These are phyloP conservation scores for Aegilops speltoides DNA, from an alignment of 176 grass and related monocot genomes.

Conservation along the genomic window DNA sequence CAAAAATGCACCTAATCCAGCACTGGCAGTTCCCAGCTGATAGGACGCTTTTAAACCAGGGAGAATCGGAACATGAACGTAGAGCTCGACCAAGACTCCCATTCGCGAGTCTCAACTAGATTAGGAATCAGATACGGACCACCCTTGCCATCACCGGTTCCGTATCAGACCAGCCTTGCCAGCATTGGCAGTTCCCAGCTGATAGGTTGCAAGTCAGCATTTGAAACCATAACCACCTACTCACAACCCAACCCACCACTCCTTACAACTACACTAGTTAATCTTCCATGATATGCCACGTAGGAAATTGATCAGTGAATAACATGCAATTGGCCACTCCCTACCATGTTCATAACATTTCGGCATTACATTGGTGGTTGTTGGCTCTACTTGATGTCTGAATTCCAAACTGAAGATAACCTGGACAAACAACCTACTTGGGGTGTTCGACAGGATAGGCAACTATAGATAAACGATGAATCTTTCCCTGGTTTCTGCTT, in stretches of 20 bases:
- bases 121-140: too few relatives aligned
- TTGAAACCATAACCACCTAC: background rate
- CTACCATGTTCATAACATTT: background rate
- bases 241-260: background rate
- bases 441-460: background rate
- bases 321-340: too few relatives aligned
- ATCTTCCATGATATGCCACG: background rate
- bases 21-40: background rate
- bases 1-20: background rate
- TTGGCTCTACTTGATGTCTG: background rate
- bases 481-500: background rate
- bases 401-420: background rate
- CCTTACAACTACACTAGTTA: background rate
- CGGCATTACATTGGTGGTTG: background rate
- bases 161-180: too few relatives aligned
- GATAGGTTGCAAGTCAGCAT: too few relatives aligned
- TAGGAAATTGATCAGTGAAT: background rate
- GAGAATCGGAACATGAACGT: background rate
- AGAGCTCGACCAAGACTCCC: too few relatives aligned
- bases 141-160: too few relatives aligned
- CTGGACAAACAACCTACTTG: background rate
- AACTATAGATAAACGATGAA: background rate
- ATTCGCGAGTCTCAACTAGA: too few relatives aligned
- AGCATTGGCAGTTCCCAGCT: too few relatives aligned
- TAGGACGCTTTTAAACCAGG: background rate